Evolutionary conservation across 352 stramenopile species (phyloP).

Genomic region (Phytophthora constricta): DNA sequence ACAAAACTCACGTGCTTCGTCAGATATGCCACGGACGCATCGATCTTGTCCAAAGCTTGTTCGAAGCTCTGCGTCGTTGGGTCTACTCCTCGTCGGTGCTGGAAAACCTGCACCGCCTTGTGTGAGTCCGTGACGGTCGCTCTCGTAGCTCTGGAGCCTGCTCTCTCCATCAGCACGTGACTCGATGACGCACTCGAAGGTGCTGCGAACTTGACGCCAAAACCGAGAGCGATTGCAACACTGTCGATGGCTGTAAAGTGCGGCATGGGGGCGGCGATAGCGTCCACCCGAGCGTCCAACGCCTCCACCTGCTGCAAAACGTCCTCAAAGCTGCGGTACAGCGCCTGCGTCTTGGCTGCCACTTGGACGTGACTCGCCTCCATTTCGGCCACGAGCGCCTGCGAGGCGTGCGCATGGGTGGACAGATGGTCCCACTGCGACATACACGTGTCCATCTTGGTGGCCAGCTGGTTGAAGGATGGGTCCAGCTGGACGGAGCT

Average conservation of each 20-base stretch:
- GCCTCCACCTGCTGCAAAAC: conserved; percentile 66
- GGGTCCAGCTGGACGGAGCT: conserved; percentile 15
- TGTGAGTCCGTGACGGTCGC: conserved; percentile 4
- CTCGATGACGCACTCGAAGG: conserved; percentile 27
- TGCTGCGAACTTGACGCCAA: conserved; percentile 70
- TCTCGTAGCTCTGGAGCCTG: conserved; percentile 1
- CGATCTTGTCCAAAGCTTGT: conserved; percentile 72
- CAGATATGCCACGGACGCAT: conserved; percentile 68
- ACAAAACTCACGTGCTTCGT: conserved; percentile 64
- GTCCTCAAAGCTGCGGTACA: conserved; percentile 84
- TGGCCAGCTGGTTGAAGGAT: conserved; percentile 38
- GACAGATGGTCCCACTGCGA: conserved; percentile 52
- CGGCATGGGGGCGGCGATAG: conserved; percentile 70
- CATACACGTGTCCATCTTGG: conserved; percentile 39
- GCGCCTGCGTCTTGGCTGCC: conserved; percentile 69
- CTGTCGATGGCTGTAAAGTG: conserved; percentile 74
- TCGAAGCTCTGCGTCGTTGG: conserved; percentile 68
- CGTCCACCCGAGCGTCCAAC: conserved; percentile 65
- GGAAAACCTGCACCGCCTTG: conserved; percentile 75
- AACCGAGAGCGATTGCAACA: conserved; percentile 64
- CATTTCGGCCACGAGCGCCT: conserved; percentile 81
- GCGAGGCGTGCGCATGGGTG: conserved; percentile 62
- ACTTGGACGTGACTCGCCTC: conserved; percentile 83
- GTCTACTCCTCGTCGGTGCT: conserved; percentile 77
- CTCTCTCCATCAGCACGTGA: conserved; percentile 26